Conservation (phyloP, 1,284 basidiomycete species). For the Ustilago hordei region DNA sequence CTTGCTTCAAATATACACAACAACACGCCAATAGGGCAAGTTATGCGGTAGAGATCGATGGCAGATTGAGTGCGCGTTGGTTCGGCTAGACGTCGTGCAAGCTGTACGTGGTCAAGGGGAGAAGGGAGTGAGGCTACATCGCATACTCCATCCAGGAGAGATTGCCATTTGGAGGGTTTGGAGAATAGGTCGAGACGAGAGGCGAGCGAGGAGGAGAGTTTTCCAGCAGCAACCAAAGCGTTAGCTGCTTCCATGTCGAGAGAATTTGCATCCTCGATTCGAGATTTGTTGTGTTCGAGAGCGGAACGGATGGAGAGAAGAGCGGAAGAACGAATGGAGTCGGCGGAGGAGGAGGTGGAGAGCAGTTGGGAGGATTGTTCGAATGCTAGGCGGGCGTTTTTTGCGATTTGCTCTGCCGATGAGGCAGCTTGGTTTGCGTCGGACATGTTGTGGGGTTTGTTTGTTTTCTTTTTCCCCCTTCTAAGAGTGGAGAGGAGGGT, state of each 20-base stretch:
- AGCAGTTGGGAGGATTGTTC: constrained; percentile 32
- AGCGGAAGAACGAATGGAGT: constrained; percentile 40
- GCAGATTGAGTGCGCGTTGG: constrained; percentile 72
- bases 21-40: constrained; percentile 95
- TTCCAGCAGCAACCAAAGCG: constrained; percentile 81
- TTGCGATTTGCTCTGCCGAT: constrained; percentile 38
- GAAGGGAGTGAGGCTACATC: constrained; percentile 88
- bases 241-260: constrained; percentile 73
- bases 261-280: constrained; percentile 58
- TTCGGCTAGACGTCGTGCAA: constrained; percentile 83
- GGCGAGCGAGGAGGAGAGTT: constrained; percentile 83
- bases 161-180: constrained; percentile 87
- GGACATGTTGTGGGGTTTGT: neutral
- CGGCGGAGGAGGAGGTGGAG: constrained; percentile 40
- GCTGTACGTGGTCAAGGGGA: constrained; percentile 87
- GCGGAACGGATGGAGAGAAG: constrained; percentile 52
- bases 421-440: neutral
- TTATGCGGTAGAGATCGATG: constrained; percentile 90
- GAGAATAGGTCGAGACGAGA: constrained; percentile 86
- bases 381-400: constrained; percentile 51
- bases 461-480: neutral
- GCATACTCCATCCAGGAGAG: constrained; percentile 88
- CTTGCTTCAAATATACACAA: constrained; percentile 97
- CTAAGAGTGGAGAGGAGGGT: neutral
- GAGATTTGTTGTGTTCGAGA: constrained; percentile 46